Conservation (phyloP, 148 eudicot genomes). For the Agrostemma githago region DNA sequence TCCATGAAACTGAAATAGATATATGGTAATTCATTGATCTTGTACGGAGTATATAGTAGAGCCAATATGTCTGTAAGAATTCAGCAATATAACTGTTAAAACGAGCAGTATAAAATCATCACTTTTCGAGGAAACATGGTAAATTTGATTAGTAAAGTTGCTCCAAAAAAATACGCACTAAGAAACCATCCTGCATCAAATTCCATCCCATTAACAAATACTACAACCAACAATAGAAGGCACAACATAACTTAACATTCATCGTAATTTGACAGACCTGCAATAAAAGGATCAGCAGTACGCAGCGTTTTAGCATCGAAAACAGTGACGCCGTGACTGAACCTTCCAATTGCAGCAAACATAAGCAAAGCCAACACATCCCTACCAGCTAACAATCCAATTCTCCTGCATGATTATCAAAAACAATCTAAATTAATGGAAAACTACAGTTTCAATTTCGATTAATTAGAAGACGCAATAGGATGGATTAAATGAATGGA, state of each 20-base stretch:
- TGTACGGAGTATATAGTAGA: background rate
- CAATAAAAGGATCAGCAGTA: conserved; percentile 91
- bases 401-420: conserved; percentile 34
- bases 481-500: background rate
- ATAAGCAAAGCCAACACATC: conserved; percentile 78
- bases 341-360: conserved; percentile 85
- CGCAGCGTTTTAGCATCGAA: conserved; percentile 69
- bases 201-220: too few relatives aligned
- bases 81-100: background rate
- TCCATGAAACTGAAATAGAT: too few relatives aligned
- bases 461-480: too few relatives aligned
- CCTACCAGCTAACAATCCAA: conserved; percentile 83
- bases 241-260: background rate
- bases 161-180: conserved; percentile 92
- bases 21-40: too few relatives aligned
- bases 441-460: background rate
- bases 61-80: too few relatives aligned
- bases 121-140: too few relatives aligned
- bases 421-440: background rate
- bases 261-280: conserved; percentile 44
- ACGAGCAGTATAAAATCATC: background rate
- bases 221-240: background rate
- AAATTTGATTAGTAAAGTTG: too few relatives aligned
- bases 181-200: conserved; percentile 75
- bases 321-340: conserved; percentile 86